Evolutionary conservation across 1,284 basidiomycete species (phyloP).

Genomic region (Irpex rosettiformis): DNA sequence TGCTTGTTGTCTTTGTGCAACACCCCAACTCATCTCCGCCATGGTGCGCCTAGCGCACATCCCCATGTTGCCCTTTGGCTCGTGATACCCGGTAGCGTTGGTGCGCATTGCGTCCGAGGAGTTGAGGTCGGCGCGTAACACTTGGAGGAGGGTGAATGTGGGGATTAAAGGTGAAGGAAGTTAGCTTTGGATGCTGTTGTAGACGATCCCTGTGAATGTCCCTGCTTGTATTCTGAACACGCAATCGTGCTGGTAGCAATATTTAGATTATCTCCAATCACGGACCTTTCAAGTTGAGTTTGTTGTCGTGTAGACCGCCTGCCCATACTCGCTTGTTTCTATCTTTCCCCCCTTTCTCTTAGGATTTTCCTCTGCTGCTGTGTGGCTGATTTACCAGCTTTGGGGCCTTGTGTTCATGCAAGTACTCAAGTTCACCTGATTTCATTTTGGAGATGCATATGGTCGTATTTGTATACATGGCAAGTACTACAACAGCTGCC

Average conservation of each 20-base stretch:
- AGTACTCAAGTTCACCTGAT: background rate
- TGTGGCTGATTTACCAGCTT: background rate
- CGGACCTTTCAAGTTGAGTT: background rate
- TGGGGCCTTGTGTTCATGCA: background rate
- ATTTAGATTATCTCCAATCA: background rate
- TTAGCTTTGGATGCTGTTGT: background rate
- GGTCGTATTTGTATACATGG: background rate
- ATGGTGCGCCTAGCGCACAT: constrained; percentile 5
- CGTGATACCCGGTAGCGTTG: background rate
- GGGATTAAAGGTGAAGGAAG: background rate
- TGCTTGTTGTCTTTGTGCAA: constrained; percentile 6
- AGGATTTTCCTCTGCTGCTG: background rate
- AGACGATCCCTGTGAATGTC: background rate
- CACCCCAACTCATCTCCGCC: constrained; percentile 3
- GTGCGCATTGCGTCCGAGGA: background rate
- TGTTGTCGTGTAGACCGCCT: background rate
- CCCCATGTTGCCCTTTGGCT: background rate
- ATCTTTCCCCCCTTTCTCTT: background rate
- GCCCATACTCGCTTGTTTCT: background rate
- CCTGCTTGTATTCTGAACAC: background rate
- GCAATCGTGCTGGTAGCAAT: background rate
- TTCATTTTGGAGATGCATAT: background rate
- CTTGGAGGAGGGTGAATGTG: background rate
- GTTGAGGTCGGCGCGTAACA: background rate
- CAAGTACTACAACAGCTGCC: background rate